Evolutionary conservation across 1,284 basidiomycete genomes (phyloP).

Genomic region (Peniophora sp.): DNA sequence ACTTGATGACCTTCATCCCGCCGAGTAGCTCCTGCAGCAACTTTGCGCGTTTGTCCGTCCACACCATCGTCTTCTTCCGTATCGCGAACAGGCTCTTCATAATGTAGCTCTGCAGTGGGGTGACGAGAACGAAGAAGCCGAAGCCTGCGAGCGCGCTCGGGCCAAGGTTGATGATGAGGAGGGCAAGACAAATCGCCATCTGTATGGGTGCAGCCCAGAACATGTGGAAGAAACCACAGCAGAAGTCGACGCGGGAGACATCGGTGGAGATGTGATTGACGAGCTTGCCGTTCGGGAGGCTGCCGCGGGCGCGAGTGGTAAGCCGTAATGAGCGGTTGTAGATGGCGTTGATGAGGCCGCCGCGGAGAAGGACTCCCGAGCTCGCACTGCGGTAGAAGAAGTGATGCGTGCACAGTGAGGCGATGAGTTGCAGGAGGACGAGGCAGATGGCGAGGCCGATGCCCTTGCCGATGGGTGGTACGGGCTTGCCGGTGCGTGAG

Average conservation of each 20-base stretch:
- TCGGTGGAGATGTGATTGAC: conserved; percentile 95
- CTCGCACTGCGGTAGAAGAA: conserved; percentile 73
- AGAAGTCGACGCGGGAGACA: conserved; percentile 86
- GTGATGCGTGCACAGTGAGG: conserved; percentile 70
- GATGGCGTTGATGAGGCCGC: conserved; percentile 84
- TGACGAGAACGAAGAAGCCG: conserved; percentile 66
- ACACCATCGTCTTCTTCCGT: conserved; percentile 75
- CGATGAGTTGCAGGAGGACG: conserved; percentile 60
- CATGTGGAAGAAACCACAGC: conserved; percentile 78
- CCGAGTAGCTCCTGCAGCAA: conserved; percentile 78
- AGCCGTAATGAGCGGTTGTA: conserved; percentile 77
- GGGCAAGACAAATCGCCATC: conserved; percentile 60
- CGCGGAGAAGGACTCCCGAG: conserved; percentile 76
- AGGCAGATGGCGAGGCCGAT: conserved; percentile 72
- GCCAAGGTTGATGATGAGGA: conserved; percentile 68
- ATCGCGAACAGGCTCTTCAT: conserved; percentile 74
- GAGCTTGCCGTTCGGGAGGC: conserved; percentile 78
- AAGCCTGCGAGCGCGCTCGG: conserved; percentile 81
- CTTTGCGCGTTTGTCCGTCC: conserved; percentile 87
- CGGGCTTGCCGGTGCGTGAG: conserved; percentile 33
- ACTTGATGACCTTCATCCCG: conserved; percentile 87
- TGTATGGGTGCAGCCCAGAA: conserved; percentile 72
- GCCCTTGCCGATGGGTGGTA: conserved; percentile 61
- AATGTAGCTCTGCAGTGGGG: conserved; percentile 57
- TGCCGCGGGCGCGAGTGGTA: conserved; percentile 76